Base-by-base conservation (phyloP, 306 rosid species). In the Gastrolobium villosum region DNA sequence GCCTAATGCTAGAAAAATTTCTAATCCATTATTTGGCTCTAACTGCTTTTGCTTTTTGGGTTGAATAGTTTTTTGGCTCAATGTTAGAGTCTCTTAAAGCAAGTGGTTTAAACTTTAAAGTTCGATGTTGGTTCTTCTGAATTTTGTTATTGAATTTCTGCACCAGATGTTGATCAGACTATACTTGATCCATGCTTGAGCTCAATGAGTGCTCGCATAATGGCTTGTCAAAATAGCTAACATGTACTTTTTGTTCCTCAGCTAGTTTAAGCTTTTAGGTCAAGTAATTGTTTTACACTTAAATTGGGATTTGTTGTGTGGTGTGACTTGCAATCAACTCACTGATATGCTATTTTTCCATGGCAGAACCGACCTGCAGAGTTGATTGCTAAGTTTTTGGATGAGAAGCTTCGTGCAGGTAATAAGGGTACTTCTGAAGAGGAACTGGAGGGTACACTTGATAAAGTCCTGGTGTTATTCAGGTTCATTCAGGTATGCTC, bases 361-460 rank as follows among this genome's bases (percentile, higher is more conserved):
- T 50, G 62, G 73, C 90, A 96, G 99, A 96, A 93, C 86, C 99
- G 99, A 34, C 98, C 98, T 69, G 98, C 99, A 4, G 99, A 96
- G 84, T 84, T 96, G 79, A 96, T 91, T 81, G 99, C 99, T 10
- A 96, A 93, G 88, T 96, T 96, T 87, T 77, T 96, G 87, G 99
- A 96, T 62, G 99, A 93, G 87, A 96, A 96, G 78, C 98, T 96
- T 65, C 99, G 99, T 74, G 98, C 99, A 53, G 99, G 97, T 81
- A 96, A 96, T 70, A 96, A 93, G 87, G 99, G 99, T 79, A 96
- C 99, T 68, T 96, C 99, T 50, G 98, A 91, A 86, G 97, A 96
- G 86, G 98, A 93, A 83, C 79, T 91, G 88, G 99, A 96, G 94
- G 91, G 96, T 41, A 91, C 93, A 32, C 99, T 96, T 56, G 99